Evolutionary conservation across 768 basidiomycete species (phyloP).

Genomic region (Vararia minispora): DNA sequence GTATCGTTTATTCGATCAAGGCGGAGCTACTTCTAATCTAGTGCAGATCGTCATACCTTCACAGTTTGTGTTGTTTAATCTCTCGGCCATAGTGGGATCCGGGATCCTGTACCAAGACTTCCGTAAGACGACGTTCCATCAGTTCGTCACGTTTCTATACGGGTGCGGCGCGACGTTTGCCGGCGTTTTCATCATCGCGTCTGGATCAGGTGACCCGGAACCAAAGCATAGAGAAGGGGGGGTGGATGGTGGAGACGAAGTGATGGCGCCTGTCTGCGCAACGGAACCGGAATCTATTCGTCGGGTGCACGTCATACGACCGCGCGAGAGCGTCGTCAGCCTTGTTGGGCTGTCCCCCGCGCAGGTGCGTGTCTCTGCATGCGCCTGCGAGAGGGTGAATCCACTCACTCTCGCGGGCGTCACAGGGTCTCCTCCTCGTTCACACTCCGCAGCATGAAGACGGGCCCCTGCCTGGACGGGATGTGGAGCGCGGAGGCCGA

Average conservation of each 20-base stretch:
- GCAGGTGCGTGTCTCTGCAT: conserved; percentile 33
- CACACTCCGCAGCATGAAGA: conserved; percentile 52
- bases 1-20: background rate
- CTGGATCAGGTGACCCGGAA: conserved; percentile 16
- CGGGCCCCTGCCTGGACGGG: conserved; percentile 4
- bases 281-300: conserved; percentile 12
- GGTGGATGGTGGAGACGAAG: conserved; percentile 12
- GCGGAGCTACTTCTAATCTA: conserved; percentile 1
- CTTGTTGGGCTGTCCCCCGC: conserved; percentile 66
- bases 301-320: conserved; percentile 36
- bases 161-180: conserved; percentile 84
- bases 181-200: conserved; percentile 84
- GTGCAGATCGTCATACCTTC: conserved; percentile 79
- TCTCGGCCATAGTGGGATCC: conserved; percentile 87
- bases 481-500: conserved; percentile 3
- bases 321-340: conserved; percentile 44
- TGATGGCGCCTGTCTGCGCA: conserved; percentile 18
- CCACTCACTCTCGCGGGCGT: conserved; percentile 5
- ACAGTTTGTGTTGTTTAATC: conserved; percentile 91
- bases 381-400: background rate
- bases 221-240: conserved; percentile 20
- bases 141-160: conserved; percentile 75
- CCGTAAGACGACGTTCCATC: conserved; percentile 66
- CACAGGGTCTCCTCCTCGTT: conserved; percentile 49
- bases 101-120: conserved; percentile 95